Base-by-base conservation (phyloP, 345 rosid genomes). In the Gossypium sturtianum region DNA sequence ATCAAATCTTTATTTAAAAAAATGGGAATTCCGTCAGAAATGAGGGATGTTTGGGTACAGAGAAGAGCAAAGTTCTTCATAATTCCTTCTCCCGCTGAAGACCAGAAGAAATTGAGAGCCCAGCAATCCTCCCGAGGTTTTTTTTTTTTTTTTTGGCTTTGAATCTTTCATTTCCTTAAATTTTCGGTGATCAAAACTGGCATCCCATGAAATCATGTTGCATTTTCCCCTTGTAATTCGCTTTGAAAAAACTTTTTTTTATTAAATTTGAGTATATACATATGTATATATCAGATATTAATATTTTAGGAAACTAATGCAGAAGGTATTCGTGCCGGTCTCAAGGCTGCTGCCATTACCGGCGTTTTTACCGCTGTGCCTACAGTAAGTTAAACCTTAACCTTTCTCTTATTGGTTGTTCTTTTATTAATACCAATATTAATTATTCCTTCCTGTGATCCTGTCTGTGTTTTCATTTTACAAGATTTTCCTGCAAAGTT, bases 241-340 rank as follows among this genome's bases (percentile, higher is more conserved):
- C 7, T 34, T 34, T 34, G 5, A 34, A 34, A 34, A 34, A 34
- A 5, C 7, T 34, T 34, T 34, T 29, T 34, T 34, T 34, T 4
- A 34, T 34, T 34, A 34, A 34, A 34, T 34, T 34, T 34, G 38
- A 34, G 38, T 34, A 34, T 34, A 34, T 34, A 34, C 38, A 34
- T 34, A 29, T 29, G 38, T 29, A 29, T 4, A 29, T 4, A 15
- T 16, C 54, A 4, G 19, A 15, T 16, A 51, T 51, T 16, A 51
- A 51, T 5, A 13, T 51, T 13, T 51, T 51, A 51, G 56, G n/a
- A 51, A 16, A 51, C 49, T 2, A 11, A 45, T 72, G 84, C 88
- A 90, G 92, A 88, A 60, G 89, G 91, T 48, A 86, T 77, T 60
- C 83, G 82, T 27, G 94, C 90, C 15, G 89, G 92, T 73, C n/a